Evolutionary conservation across 2,329 filamentous ascomycete genomes (phyloP).

Genomic region (Chaetomiaceae sp.): DNA sequence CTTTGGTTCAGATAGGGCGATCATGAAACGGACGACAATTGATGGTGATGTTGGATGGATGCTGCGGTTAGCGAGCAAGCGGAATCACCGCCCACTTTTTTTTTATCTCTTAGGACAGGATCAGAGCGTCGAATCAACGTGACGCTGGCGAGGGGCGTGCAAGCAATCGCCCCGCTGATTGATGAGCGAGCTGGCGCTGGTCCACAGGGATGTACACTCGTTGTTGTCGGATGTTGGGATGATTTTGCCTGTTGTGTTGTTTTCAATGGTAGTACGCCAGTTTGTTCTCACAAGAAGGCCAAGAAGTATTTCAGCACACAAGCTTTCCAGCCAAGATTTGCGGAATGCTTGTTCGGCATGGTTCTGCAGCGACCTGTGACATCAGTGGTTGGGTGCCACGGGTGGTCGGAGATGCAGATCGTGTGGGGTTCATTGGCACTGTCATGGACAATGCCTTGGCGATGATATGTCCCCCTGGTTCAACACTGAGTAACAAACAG

Average conservation of each 20-base stretch:
- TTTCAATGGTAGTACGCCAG: too few relatives aligned
- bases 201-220: neutral
- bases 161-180: neutral
- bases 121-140: neutral
- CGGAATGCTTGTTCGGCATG: neutral
- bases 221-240: neutral
- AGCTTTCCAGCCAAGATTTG: neutral
- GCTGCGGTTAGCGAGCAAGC: too few relatives aligned
- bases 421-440: too few relatives aligned
- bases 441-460: too few relatives aligned
- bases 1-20: neutral
- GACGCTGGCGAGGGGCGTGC: neutral
- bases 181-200: neutral
- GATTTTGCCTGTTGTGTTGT: too few relatives aligned
- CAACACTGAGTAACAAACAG: too few relatives aligned
- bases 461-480: too few relatives aligned
- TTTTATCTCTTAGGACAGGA: too few relatives aligned
- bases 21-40: neutral
- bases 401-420: too few relatives aligned
- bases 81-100: too few relatives aligned
- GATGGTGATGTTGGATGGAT: neutral
- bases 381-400: neutral
- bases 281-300: too few relatives aligned
- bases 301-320: neutral
- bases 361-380: neutral